phyloP scores from a whole-genome alignment of 495 filamentous ascomycete genomes.

The Aspergillus sclerotioniger region DNA sequence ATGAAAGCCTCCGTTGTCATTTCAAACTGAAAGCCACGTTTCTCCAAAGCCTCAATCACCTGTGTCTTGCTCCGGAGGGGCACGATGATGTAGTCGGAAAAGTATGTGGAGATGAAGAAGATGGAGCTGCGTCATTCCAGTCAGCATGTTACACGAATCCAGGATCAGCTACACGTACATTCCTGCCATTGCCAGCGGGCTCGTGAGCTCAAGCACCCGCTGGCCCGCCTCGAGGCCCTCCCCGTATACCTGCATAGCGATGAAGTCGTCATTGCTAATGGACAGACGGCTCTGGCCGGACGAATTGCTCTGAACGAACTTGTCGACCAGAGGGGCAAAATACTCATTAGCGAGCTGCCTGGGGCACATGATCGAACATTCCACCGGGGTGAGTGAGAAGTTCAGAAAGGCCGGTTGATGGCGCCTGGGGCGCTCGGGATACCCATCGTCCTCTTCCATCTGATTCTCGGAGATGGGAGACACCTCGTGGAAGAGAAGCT shows the following conservation, averaged over 20 bases:
- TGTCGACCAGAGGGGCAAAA: conserved; percentile 67
- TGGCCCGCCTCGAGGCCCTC: conserved; percentile 92
- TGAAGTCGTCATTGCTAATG: conserved; percentile 79
- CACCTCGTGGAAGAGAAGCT: conserved; percentile 71
- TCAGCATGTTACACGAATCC: conserved; percentile 2
- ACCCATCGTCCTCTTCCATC: conserved; percentile 31
- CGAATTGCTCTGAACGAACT: conserved; percentile 29
- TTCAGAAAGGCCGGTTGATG: conserved; percentile 78
- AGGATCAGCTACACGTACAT: conserved; percentile 56
- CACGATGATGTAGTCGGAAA: conserved; percentile 94
- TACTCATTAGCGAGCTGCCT: conserved; percentile 65
- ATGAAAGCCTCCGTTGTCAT: conserved; percentile 68
- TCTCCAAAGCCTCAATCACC: conserved; percentile 75
- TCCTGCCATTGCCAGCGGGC: conserved; percentile 83
- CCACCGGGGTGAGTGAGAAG: conserved; percentile 85
- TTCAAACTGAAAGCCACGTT: conserved; percentile 81
- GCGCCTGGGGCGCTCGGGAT: conserved; percentile 33
- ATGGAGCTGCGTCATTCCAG: conserved; percentile 58
- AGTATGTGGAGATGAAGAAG: conserved; percentile 98
- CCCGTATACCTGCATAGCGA: conserved; percentile 83
- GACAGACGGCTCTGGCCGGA: conserved; percentile 52
- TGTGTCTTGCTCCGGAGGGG: conserved; percentile 67
- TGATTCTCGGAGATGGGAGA: conserved; percentile 29
- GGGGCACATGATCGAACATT: conserved; percentile 91
- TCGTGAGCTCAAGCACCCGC: conserved; percentile 87